Base-by-base conservation (phyloP, 2,329 filamentous ascomycete species). In the Pseudocercospora crystallina region DNA sequence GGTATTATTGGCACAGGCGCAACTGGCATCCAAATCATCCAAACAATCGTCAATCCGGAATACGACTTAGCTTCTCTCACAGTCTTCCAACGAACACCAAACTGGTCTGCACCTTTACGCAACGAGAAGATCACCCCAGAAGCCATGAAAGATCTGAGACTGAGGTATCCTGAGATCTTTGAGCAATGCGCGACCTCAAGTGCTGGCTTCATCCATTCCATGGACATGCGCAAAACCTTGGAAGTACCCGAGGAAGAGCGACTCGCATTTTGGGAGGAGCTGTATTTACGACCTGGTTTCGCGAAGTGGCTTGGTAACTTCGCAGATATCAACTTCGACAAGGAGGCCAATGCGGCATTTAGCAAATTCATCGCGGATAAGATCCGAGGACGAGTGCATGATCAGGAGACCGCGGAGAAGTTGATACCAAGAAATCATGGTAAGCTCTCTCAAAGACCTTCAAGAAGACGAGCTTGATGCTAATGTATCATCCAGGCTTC, bases 21-120 rank as follows among this genome's bases (percentile, higher is more conserved):
- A 2, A 71, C 71, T 0, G 72, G 67, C 5, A 68, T 75, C 8
- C 72, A 75, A 39, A 60, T 63, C 30, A 63, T 63, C 1, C 65
- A 66, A 29, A 63, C 65, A 31, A 61, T 61, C 14, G 59, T 61
- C 10, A 64, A 65, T 43, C 59, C 61, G 31, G 61, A 58, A 11
- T 54, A 47, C 2, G 38, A 54, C 2, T 61, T 69, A 46, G 51
- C 51, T 15, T 70, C 64, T 3, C 64, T 87, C 1, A 76, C 71
- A 0, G 80, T 87, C 15, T 86, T 86, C 65, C 82, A 86, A 60
- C 76, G 84, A 10, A 87, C 83, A 0, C 84, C 85, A 0, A 87
- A 86, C 13, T 70, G 63, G 64, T 61, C 68, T 15, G 61, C 63
- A 8, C 62, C 62, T 49, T 51, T 54, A 47, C 53, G 43, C 56